Evolutionary conservation across 2,329 filamentous ascomycete species (phyloP).

Genomic region (Trichophyton benhamiae): DNA sequence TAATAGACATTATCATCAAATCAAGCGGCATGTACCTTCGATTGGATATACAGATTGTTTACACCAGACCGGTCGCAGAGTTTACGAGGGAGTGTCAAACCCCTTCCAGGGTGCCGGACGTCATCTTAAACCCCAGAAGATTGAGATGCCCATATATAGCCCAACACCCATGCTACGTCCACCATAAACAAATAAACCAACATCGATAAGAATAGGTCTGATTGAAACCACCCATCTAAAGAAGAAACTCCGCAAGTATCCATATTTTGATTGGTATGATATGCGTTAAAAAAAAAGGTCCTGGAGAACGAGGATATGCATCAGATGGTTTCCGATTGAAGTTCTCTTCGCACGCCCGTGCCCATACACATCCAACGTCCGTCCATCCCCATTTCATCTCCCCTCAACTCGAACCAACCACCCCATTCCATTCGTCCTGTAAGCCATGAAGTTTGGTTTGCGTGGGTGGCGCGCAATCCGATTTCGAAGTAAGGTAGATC

Average conservation of each 20-base stretch:
- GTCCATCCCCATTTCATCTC: background rate
- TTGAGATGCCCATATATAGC: background rate
- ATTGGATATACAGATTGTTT: background rate
- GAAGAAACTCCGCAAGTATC: conserved; percentile 1
- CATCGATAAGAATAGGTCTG: background rate
- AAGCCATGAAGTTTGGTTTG: background rate
- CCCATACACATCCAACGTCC: background rate
- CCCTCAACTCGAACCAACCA: background rate
- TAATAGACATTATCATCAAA: background rate
- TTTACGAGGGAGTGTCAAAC: too few species aligned
- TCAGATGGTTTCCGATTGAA: background rate
- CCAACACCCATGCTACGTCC: background rate
- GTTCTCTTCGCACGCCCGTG: background rate
- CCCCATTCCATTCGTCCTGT: background rate
- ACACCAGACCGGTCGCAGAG: background rate
- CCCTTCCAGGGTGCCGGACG: too few species aligned
- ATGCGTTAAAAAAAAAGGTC: background rate
- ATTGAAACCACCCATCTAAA: background rate
- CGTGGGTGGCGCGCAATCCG: background rate
- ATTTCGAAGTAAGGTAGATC: background rate
- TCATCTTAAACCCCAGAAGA: background rate
- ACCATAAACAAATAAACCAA: background rate
- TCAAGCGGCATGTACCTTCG: background rate
- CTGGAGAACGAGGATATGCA: background rate
- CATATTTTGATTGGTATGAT: conserved; percentile 3